Evolutionary conservation across 352 stramenopile species (phyloP), one percentile per base, ranked within the genome.

Genomic region (Chrysophaeum taylorii): DNA sequence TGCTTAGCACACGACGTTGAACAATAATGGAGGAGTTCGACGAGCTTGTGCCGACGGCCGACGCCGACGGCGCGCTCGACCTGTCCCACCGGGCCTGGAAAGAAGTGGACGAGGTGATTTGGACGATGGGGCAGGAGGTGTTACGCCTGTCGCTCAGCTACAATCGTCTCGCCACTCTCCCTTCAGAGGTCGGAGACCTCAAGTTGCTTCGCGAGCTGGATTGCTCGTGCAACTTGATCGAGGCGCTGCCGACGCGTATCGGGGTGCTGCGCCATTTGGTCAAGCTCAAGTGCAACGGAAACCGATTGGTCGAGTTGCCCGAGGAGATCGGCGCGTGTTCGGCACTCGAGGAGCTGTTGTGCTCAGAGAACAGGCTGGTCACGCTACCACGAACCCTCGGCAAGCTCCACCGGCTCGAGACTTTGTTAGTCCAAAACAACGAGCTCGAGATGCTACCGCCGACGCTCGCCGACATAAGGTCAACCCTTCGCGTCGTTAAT

Each of bases 1-100:
- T n/a, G n/a, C n/a, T n/a, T n/a, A n/a, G n/a, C n/a, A n/a, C n/a
- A n/a, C n/a, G n/a, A n/a, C n/a, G n/a, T n/a, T n/a, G n/a, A n/a
- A n/a, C n/a, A n/a, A n/a, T n/a, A n/a, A 80, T 82, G 71, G 77
- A 82, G 66, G 74, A 81, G 29, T 76, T 76, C 70, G 74, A 80
- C 36, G 71, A 81, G 43, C 73, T 76, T 35, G 57, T 81, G 29
- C 72, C 69, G 15, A 66, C 80, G 39, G 64, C 76, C 15, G 75
- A 78, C 69, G 64, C 36, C 2, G 75, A 75, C 14, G 72, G 72
- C n/a, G 21, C 61, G 23, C 73, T 81, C 43, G 73, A 80, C 42
- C 71, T 80, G 38, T 73, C 73, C 23, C 73, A 80, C 74, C 77
- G 72, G 18, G 72, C 72, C 64, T 81, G 73, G 75, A 63, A 70